Evolutionary conservation across 2,329 filamentous ascomycete species (phyloP), one percentile per base, ranked within the genome.

Genomic region (Botryotinia narcissicola): DNA sequence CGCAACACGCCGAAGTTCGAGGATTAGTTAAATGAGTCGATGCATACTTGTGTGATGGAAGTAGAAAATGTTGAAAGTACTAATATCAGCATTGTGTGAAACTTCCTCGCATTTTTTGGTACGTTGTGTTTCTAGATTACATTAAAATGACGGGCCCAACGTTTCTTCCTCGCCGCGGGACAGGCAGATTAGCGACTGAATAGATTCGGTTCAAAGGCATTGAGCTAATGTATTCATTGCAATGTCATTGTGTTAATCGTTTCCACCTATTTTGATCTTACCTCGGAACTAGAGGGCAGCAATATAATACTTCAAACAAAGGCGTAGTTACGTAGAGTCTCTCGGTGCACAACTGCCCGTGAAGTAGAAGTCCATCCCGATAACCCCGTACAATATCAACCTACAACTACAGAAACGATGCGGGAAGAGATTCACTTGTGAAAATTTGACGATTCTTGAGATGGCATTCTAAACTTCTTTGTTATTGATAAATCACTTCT

Each of bases 341-440:
- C 37, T 12, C 10, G 37, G 37, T 12, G 37, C 37, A 40, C 12
- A 40, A 40, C 37, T 40, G 1, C 9, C 37, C 37, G 12, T 40
- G 37, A 12, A 40, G 1, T 40, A 40, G 37, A 40, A 40, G 9
- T 40, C 37, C 37, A 40, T 40, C 9, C 37, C 9, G 37, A 12
- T 40, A 40, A 40, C 37, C 1, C 37, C 12, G 2, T 40, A 40
- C 16, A 9, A n/a, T 40, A 6, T 29, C 37, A 40, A 40, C 37
- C 1, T 14, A 9, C 5, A 18, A 22, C 1, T 25, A 40, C 59
- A 5, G 2, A 25, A n/a, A 37, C 6, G 18, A 16, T 37, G 12
- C 22, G 37, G 0, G 5, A 3, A 4, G 4, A 35, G 18, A 12
- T 10, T 59, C 10, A 5, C 0, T 18, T 25, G 32, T 7, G 3